A percentile compares a stretch with the other conserved stretches of the same genome.
These are phyloP conservation scores for Pleomassaria siparia DNA, from an alignment of 2,329 filamentous ascomycete genomes.

Conservation along the genomic window DNA sequence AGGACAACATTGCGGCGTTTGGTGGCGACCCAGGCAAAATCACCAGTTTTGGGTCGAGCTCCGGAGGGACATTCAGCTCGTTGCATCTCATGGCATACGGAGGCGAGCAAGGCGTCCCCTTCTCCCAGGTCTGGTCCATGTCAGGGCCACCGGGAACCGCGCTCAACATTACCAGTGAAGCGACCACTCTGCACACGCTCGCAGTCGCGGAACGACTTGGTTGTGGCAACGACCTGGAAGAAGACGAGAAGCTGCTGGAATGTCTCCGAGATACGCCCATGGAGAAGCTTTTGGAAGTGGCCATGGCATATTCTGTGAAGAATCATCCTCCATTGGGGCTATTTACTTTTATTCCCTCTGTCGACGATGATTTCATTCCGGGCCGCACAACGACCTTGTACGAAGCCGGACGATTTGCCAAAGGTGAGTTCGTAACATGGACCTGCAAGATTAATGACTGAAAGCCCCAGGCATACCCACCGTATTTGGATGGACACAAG, in stretches of 20 bases:
- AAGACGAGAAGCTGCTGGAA: slow-evolving; percentile 7
- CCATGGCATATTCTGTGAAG: slow-evolving; percentile 9
- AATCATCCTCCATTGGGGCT: slow-evolving; percentile 12
- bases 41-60: slow-evolving; percentile 37
- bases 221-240: slow-evolving; percentile 5
- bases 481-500: slow-evolving; percentile 14
- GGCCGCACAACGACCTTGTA: slow-evolving; percentile 6
- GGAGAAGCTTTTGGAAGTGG: slow-evolving; percentile 6
- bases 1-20: slow-evolving; percentile 28
- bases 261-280: slow-evolving; percentile 10
- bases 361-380: slow-evolving; percentile 12
- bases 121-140: slow-evolving; percentile 38
- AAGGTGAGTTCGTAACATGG: slow-evolving; percentile 6
- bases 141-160: slow-evolving; percentile 39
- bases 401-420: slow-evolving; percentile 7
- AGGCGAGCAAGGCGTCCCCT: slow-evolving; percentile 35
- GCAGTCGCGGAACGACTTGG: slow-evolving; percentile 11
- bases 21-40: slow-evolving; percentile 31
- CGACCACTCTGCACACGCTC: slow-evolving; percentile 13
- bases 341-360: slow-evolving; percentile 13
- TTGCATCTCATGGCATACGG: slow-evolving; percentile 30
- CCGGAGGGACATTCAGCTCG: slow-evolving; percentile 23
- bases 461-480: slow-evolving; percentile 11
- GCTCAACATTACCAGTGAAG: slow-evolving; percentile 33
- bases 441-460: not conserved